A percentile compares a stretch with the other conserved stretches of the same genome.
These are phyloP conservation scores for carrot (Daucus carota) DNA, from an alignment of 129 eudicot genomes.

Conservation along the genomic window DNA sequence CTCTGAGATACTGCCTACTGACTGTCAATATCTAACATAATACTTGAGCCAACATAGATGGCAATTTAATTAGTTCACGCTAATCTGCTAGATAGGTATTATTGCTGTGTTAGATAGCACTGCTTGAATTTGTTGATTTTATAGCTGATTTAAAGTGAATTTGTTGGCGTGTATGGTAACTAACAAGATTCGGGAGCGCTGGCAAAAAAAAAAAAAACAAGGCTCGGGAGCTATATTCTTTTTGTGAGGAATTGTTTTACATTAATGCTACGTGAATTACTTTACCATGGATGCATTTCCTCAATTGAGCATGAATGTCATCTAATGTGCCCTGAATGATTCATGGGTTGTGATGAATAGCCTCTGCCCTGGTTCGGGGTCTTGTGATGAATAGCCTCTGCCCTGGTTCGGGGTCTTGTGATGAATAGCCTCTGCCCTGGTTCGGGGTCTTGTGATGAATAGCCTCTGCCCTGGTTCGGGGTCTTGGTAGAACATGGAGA, in stretches of 20 bases:
- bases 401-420: background rate
- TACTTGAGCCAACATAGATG: constrained; percentile 4
- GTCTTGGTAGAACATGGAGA: background rate
- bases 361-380: too few species aligned
- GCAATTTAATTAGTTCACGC: background rate
- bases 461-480: background rate
- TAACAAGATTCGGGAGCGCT: too few species aligned
- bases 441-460: background rate
- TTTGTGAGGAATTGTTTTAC: background rate
- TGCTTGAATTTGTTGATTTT: background rate
- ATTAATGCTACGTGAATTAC: background rate
- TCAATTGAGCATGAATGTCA: background rate
- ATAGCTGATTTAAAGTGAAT: background rate
- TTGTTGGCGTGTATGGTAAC: too few species aligned
- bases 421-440: background rate
- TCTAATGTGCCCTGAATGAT: background rate
- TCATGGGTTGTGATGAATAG: background rate
- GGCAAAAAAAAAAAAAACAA: too few species aligned
- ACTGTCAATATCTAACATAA: constrained; percentile 2
- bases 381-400: too few species aligned
- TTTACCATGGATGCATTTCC: too few species aligned
- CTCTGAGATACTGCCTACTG: constrained; percentile 3
- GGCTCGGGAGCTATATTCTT: background rate
- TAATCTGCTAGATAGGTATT: background rate
- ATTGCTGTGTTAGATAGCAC: background rate